Evolutionary conservation across 2,329 filamentous ascomycete genomes (phyloP).

Genomic region (Fusarium beomiforme): DNA sequence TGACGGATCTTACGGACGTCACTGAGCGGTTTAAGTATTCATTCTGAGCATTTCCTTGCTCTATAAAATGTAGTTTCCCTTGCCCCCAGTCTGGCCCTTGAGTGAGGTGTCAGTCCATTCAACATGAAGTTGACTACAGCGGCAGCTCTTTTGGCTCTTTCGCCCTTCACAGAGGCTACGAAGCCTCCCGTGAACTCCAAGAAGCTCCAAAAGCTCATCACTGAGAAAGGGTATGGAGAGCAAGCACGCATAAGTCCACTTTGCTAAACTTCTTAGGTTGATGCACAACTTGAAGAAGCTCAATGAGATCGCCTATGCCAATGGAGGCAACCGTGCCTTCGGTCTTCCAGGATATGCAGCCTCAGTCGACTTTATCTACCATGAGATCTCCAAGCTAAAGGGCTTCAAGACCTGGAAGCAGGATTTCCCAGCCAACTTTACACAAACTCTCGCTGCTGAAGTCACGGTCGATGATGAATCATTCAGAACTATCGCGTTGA

Average conservation of each 20-base stretch:
- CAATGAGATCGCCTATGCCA: constrained; percentile 45
- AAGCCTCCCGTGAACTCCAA: constrained; percentile 34
- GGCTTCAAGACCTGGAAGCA: constrained; percentile 45
- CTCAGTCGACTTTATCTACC: constrained; percentile 46
- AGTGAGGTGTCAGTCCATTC: neutral
- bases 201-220: constrained; percentile 40
- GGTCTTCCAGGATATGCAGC: constrained; percentile 48
- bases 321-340: constrained; percentile 47
- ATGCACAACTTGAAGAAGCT: constrained; percentile 43
- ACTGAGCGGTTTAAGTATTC: neutral
- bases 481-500: constrained; percentile 42
- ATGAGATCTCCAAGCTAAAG: constrained; percentile 41
- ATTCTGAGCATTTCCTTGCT: neutral
- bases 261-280: constrained; percentile 17
- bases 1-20: constrained; percentile 4
- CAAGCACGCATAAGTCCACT: accelerated
- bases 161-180: constrained; percentile 31
- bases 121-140: constrained; percentile 35
- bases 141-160: constrained; percentile 40
- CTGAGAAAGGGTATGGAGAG: constrained; percentile 30
- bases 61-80: no score
- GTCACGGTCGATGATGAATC: constrained; percentile 41
- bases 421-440: constrained; percentile 45
- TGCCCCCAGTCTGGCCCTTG: neutral
- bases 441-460: constrained; percentile 34